These are phyloP conservation scores for Leccinum pachyderme DNA, from an alignment of 1,284 basidiomycete species.

Conservation along the genomic window DNA sequence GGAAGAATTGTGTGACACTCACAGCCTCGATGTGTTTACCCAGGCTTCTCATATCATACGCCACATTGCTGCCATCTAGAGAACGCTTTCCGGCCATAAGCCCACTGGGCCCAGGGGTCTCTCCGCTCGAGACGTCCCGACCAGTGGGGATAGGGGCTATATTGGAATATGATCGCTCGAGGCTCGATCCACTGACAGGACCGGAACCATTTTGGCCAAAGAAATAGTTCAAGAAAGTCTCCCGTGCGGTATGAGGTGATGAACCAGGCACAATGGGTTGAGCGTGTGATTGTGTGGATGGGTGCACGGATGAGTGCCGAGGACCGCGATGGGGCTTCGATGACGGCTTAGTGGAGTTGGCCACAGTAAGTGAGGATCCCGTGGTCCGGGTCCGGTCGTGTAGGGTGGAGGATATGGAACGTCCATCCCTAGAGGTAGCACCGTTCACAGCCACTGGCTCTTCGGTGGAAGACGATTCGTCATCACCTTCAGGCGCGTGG, in stretches of 20 bases:
- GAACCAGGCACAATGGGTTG: slow-evolving; percentile 37
- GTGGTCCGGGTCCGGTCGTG: slow-evolving; percentile 65
- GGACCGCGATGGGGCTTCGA: slow-evolving; percentile 34
- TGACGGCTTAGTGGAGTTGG: slow-evolving; percentile 39
- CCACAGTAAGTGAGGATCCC: slow-evolving; percentile 28
- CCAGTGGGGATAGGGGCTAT: slow-evolving; percentile 48
- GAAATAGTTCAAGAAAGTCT: slow-evolving; percentile 94
- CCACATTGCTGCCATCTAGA: slow-evolving; percentile 79
- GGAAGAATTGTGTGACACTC: slow-evolving; percentile 37
- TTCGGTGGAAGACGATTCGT: slow-evolving; percentile 50
- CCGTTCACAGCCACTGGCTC: slow-evolving; percentile 53
- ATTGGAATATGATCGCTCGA: slow-evolving; percentile 35
- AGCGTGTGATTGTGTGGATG: slow-evolving; percentile 23
- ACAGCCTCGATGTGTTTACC: slow-evolving; percentile 95
- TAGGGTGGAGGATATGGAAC: slow-evolving; percentile 77
- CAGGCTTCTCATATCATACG: slow-evolving; percentile 98
- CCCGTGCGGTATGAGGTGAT: slow-evolving; percentile 62
- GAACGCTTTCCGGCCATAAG: slow-evolving; percentile 63
- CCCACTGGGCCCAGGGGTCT: slow-evolving; percentile 50
- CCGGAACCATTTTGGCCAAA: slow-evolving; percentile 83
- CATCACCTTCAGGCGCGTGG: slow-evolving; percentile 53
- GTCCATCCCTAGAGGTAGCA: slow-evolving; percentile 54
- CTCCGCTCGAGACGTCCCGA: slow-evolving; percentile 56
- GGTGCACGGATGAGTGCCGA: slow-evolving; percentile 32
- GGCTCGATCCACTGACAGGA: slow-evolving; percentile 52